Base-by-base conservation (phyloP, 495 filamentous ascomycete species). In the Aspergillus bridgeri region DNA sequence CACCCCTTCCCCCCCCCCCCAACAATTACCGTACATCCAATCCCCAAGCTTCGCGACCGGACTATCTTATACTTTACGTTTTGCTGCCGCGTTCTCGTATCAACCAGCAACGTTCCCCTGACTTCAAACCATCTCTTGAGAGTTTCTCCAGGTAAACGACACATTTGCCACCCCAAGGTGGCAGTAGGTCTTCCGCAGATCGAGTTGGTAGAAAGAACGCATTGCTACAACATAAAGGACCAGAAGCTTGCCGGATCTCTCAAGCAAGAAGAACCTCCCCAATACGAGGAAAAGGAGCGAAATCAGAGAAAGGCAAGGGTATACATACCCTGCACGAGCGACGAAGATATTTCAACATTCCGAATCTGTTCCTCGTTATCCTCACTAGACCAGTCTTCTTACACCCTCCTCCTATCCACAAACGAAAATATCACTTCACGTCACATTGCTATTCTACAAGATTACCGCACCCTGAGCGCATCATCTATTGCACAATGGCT, bases 401-500 rank as follows among this genome's bases (percentile, higher is more conserved):
- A 15, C 33, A 13, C 33, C 33, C 33, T 11, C 27, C 27, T 6
- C 27, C 33, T 15, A 15, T 38, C 17, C 1, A 38, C 33, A 38
- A 15, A 15, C 33, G 8, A 15, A 9, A 15, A 38, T 13, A 42
- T 19, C 22, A 17, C 21, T 48, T 21, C 7, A n/a, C n/a, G n/a
- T n/a, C n/a, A n/a, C n/a, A n/a, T n/a, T n/a, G n/a, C n/a, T n/a
- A n/a, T n/a, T n/a, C n/a, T n/a, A n/a, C n/a, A n/a, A n/a, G n/a
- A n/a, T n/a, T n/a, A n/a, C n/a, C n/a, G n/a, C n/a, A 1, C 17
- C n/a, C 18, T 19, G n/a, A 5, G 9, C 15, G 18, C 7, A n/a
- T 23, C 44, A 29, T 11, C 47, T 55, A 61, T 48, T 42, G 33
- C 66, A 77, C 50, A 47, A 98, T 98, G 94, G 92, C 94, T 61